These are phyloP conservation scores for Butyriboletus appendiculatus DNA, from an alignment of 1,284 basidiomycete genomes.

Conservation along the genomic window DNA sequence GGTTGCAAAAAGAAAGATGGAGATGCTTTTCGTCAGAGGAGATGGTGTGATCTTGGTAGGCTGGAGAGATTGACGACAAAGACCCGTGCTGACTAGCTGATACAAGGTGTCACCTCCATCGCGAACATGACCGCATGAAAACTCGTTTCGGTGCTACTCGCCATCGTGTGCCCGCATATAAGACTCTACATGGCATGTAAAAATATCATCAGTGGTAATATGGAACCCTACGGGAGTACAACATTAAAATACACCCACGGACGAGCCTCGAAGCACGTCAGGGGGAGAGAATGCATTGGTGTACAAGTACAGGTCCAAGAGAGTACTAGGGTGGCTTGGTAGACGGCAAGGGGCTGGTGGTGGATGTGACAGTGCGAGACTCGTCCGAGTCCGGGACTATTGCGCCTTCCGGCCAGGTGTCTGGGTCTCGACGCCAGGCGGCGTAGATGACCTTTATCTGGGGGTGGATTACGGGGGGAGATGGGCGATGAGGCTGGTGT, in stretches of 20 bases:
- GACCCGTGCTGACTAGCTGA: constrained; percentile 10
- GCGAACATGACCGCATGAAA: constrained; percentile 46
- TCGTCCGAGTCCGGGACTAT: constrained; percentile 61
- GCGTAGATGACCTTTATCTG: constrained; percentile 72
- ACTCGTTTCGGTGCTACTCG: not conserved
- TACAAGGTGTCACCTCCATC: constrained; percentile 74
- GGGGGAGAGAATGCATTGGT: not conserved
- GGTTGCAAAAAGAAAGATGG: constrained; percentile 93
- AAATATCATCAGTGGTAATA: constrained; percentile 7
- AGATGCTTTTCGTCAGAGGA: constrained; percentile 98
- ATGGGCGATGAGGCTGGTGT: constrained; percentile 4
- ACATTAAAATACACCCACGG: constrained; percentile 12
- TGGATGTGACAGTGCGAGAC: not conserved
- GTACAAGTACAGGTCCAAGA: constrained; percentile 1
- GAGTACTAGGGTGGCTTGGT: constrained; percentile 10
- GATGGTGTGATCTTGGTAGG: constrained; percentile 91
- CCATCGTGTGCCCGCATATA: constrained; percentile 35
- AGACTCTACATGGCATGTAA: constrained; percentile 10
- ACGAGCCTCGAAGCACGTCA: not conserved
- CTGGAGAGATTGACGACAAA: constrained; percentile 14
- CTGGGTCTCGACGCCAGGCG: constrained; percentile 67
- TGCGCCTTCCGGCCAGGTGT: constrained; percentile 68
- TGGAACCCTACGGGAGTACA: not conserved
- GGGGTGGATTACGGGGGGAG: constrained; percentile 8
- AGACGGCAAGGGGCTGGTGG: not conserved